Evolutionary conservation across 139 green algal genomes (phyloP).

Genomic region (Mesotaenium endlicherianum): DNA sequence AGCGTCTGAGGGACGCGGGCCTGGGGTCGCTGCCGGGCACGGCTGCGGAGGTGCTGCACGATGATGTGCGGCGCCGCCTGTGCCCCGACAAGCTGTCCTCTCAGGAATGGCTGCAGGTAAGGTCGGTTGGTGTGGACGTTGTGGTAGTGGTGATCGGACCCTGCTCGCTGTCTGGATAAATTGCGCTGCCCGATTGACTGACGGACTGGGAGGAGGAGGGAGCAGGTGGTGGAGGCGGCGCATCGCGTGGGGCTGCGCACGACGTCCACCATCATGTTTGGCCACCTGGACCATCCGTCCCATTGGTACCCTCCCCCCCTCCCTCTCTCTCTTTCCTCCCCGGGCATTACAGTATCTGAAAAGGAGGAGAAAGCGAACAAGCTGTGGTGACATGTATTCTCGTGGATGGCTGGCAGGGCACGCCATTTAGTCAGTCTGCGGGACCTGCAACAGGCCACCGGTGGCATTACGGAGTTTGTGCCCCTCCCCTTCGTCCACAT

Average conservation of each 20-base stretch:
- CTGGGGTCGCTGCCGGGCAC: conserved; percentile 81
- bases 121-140: too few relatives aligned
- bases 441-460: conserved; percentile 54
- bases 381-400: background rate
- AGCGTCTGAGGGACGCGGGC: conserved; percentile 60
- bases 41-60: conserved; percentile 78
- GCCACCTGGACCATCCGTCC: conserved; percentile 65
- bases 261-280: conserved; percentile 90
- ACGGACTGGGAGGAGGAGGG: too few relatives aligned
- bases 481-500: conserved; percentile 94
- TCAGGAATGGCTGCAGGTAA: conserved; percentile 67
- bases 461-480: conserved; percentile 85
- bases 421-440: conserved; percentile 70
- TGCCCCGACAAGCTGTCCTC: conserved; percentile 85
- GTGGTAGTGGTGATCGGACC: too few relatives aligned
- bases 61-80: conserved; percentile 64
- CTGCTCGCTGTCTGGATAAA: too few relatives aligned
- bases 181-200: too few relatives aligned
- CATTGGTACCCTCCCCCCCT: conserved; percentile 7
- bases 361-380: background rate
- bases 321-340: background rate
- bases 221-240: conserved; percentile 67
- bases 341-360: background rate
- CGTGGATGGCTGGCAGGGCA: conserved; percentile 58
- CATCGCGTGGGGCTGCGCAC: conserved; percentile 75